phyloP scores from a whole-genome alignment of 257 asterid genomes.

The Jacaranda copaia region DNA sequence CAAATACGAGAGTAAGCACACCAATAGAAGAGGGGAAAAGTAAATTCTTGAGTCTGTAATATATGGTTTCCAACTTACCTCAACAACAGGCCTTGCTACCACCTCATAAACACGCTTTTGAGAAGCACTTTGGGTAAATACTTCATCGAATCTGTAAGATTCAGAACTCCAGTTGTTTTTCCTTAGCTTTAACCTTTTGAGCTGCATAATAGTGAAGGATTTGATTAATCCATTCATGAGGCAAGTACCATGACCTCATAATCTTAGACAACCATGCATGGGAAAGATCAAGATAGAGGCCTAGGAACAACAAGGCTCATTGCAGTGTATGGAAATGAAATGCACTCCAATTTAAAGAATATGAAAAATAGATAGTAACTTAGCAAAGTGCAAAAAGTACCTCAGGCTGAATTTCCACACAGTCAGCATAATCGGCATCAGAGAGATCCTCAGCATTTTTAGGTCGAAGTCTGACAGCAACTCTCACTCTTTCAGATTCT shows the following conservation, averaged over 20 bases:
- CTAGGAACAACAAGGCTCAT: constrained; percentile 3
- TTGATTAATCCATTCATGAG: constrained; percentile 26
- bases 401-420: constrained; percentile 93
- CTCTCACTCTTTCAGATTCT: constrained; percentile 95
- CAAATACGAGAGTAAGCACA: background rate
- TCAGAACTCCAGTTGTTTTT: constrained; percentile 93
- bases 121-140: constrained; percentile 79
- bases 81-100: constrained; percentile 96
- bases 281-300: background rate
- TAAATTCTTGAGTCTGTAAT: constrained; percentile 18
- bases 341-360: background rate
- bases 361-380: constrained; percentile 7
- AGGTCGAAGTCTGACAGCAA: constrained; percentile 90
- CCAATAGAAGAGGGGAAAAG: constrained; percentile 1
- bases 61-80: constrained; percentile 50
- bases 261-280: constrained; percentile 3
- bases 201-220: constrained; percentile 51
- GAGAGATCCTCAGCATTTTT: constrained; percentile 73
- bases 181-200: constrained; percentile 77
- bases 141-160: constrained; percentile 78
- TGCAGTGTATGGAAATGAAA: constrained; percentile 9
- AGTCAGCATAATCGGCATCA: constrained; percentile 77
- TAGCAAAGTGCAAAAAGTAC: constrained; percentile 45
- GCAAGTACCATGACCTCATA: background rate
- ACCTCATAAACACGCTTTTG: constrained; percentile 90